Conservation (phyloP, 2,329 filamentous ascomycete genomes). For the Proliferodiscus dingleyae region DNA sequence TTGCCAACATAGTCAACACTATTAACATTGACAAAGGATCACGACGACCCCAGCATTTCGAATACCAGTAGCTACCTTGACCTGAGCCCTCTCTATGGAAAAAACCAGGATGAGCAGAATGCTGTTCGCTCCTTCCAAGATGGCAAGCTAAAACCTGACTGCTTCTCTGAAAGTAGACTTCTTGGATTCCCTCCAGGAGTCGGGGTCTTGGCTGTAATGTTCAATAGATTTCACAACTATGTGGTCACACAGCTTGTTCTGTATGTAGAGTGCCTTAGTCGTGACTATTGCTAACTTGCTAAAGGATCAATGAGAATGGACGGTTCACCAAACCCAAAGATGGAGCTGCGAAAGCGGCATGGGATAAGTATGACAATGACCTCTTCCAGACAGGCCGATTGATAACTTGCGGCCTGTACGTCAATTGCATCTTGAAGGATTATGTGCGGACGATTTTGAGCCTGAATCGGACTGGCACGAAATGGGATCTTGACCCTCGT, state of each 20-base stretch:
- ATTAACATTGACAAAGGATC: constrained; percentile 35
- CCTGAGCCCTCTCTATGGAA: constrained; percentile 69
- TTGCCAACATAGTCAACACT: not conserved
- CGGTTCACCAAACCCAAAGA: constrained; percentile 65
- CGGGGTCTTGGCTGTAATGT: constrained; percentile 69
- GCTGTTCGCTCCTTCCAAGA: constrained; percentile 58
- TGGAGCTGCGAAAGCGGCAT: constrained; percentile 47
- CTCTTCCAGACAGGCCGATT: constrained; percentile 74
- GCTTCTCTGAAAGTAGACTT: constrained; percentile 66
- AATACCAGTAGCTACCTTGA: constrained; percentile 72
- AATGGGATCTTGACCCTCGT: constrained; percentile 69
- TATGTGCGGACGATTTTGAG: constrained; percentile 64
- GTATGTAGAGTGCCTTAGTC: constrained; percentile 13
- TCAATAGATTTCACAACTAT: constrained; percentile 73
- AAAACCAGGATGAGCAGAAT: constrained; percentile 45
- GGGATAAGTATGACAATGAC: constrained; percentile 70
- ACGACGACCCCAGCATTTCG: constrained; percentile 56
- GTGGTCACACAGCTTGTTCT: constrained; percentile 70
- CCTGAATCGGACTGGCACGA: constrained; percentile 27
- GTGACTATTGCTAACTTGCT: constrained; percentile 2
- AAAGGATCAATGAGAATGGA: constrained; percentile 75
- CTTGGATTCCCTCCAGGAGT: constrained; percentile 68
- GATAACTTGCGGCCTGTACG: constrained; percentile 70
- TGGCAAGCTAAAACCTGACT: constrained; percentile 68
- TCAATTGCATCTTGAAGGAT: constrained; percentile 73